Evolutionary conservation across 768 basidiomycete species (phyloP), one percentile per base, ranked within the genome.

Genomic region (Rhodosporidiobolus sp.): DNA sequence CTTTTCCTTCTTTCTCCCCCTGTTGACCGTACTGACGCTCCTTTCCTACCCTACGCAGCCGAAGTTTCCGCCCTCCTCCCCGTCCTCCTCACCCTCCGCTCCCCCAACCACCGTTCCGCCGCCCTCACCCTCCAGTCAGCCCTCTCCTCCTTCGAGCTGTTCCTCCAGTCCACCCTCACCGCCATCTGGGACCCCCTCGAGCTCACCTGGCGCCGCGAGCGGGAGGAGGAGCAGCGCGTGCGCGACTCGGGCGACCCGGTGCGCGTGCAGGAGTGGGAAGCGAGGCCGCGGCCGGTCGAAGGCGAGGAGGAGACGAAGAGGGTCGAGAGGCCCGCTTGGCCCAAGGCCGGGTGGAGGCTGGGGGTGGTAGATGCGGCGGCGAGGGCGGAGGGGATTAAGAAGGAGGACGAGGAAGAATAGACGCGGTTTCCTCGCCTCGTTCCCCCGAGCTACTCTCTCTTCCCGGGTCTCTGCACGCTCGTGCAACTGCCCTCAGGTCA

Each of bases 1-100:
- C 84, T 14, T 76, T 12, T 45, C 32, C 48, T 57, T 20, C 52
- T 57, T 7, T 50, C 30, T 35, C 48, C 16, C 63, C 16, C 43
- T 59, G 20, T 62, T 14, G n/a, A n/a, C n/a, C 30, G 56, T 61
- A 52, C 66, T 30, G 20, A 45, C 60, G 60, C 71, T 59, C 67
- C 60, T 34, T 62, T 45, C 20, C 9, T n/a, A n/a, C n/a, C n/a
- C n/a, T n/a, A n/a, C n/a, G 4, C 65, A 94, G 93, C 82, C 60
- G 93, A 94, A 76, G 85, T 85, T 3, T 82, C 83, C 28, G 83
- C 83, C 56, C 81, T 97, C 32, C 82, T 95, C 17, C 91, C 91
- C 7, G 90, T 93, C 79, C 83, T 96, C 32, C 81, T 89, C 61
- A 50, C 67, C 32, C 86, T 89, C 69, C 86, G 91, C 67, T 87